Conservation (phyloP, 352 stramenopile genomes). For the Phytophthora megakarya region DNA sequence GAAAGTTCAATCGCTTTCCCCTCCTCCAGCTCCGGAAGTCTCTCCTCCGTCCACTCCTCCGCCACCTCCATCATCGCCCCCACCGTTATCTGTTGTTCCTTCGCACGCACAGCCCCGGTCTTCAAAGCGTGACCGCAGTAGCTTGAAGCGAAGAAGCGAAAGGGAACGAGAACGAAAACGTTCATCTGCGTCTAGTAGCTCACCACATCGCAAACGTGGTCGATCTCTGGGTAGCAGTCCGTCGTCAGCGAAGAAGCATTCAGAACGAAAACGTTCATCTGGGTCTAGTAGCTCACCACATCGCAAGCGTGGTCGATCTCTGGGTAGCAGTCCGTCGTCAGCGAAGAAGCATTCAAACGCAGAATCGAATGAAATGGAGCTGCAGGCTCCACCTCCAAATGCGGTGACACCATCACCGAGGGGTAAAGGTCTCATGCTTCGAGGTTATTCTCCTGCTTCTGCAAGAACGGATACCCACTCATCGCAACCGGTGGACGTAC, state of each 20-base stretch:
- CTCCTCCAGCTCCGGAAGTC: slow-evolving; percentile 20
- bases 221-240: slow-evolving; percentile 22
- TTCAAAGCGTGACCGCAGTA: slow-evolving; percentile 19
- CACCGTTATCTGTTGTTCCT: slow-evolving; percentile 22
- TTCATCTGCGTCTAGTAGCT: slow-evolving; percentile 22
- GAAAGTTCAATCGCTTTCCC: slow-evolving; percentile 17
- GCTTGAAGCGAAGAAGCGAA: slow-evolving; percentile 17
- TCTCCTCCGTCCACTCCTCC: slow-evolving; percentile 33
- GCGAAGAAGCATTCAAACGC: slow-evolving; percentile 10
- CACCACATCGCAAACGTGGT: slow-evolving; percentile 32
- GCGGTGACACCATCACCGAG: slow-evolving; percentile 35
- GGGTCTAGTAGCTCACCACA: slow-evolving; percentile 23
- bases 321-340: slow-evolving; percentile 21
- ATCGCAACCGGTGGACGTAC: slow-evolving; percentile 37
- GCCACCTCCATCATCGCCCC: slow-evolving; percentile 30
- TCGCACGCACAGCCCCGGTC: slow-evolving; percentile 10
- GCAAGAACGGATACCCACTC: slow-evolving; percentile 17
- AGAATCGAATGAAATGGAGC: slow-evolving; percentile 15
- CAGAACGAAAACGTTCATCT: slow-evolving; percentile 12
- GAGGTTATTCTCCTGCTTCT: slow-evolving; percentile 36
- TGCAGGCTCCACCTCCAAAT: slow-evolving; percentile 8
- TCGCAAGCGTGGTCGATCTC: slow-evolving; percentile 31
- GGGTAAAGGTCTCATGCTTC: slow-evolving; percentile 43
- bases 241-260: slow-evolving; percentile 12
- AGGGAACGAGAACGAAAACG: slow-evolving; percentile 12